Percentiles rank a stretch among this genome's conserved stretches.
Conservation (phyloP, 2,329 filamentous ascomycete species). For the Trichoderma harzianum region DNA sequence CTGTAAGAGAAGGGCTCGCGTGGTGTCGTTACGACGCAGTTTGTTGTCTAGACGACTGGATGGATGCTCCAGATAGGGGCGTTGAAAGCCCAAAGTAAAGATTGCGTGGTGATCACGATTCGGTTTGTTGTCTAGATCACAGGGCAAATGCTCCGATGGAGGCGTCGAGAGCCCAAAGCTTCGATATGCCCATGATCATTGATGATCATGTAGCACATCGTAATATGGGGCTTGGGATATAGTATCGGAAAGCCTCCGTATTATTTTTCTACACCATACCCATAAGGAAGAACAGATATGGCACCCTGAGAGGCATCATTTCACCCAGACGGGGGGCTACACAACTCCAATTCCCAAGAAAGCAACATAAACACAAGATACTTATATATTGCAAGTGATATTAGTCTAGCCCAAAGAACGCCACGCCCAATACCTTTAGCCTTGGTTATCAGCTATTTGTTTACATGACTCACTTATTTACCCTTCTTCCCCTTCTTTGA, state of each 20-base stretch:
- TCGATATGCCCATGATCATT: neutral
- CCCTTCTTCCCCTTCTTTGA: slow-evolving; percentile 39
- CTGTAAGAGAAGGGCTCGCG: neutral
- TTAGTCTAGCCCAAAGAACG: slow-evolving; percentile 9
- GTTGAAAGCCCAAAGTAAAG: neutral
- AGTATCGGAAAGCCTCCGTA: neutral
- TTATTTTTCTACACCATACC: neutral
- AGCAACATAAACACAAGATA: neutral
- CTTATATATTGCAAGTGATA: neutral
- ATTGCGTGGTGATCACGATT: neutral
- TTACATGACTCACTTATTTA: slow-evolving; percentile 4
- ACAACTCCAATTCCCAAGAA: too few relatives aligned
- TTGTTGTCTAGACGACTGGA: neutral
- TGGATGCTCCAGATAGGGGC: neutral
- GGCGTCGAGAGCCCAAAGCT: neutral
- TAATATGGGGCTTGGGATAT: neutral
- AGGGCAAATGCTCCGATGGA: neutral
- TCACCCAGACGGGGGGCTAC: too few relatives aligned
- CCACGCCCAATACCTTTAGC: slow-evolving; percentile 8
- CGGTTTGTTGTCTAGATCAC: neutral
- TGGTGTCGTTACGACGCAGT: neutral
- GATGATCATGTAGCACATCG: neutral
- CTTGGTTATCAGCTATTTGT: neutral
- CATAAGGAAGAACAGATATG: neutral
- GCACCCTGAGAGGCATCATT: too few relatives aligned